phyloP scores from a whole-genome alignment of 805 yeast genomes.

The Hagleromyces aurorensis region DNA sequence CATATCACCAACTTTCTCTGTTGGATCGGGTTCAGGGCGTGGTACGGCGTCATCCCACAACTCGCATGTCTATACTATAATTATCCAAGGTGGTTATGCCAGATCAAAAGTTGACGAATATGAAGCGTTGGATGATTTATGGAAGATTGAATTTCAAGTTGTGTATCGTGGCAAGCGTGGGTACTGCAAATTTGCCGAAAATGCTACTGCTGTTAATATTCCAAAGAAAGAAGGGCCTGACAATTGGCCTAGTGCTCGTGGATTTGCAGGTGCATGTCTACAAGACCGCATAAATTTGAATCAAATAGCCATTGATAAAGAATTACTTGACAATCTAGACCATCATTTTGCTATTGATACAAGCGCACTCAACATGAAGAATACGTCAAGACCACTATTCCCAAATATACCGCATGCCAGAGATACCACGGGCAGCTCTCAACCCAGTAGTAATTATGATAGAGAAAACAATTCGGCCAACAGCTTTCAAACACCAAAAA shows the following conservation, averaged over 20 bases:
- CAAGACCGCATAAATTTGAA: slow-evolving; percentile 14
- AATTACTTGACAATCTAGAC: slow-evolving; percentile 17
- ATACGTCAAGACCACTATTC: slow-evolving; percentile 9
- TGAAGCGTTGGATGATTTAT: slow-evolving; percentile 34
- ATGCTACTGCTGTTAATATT: slow-evolving; percentile 30
- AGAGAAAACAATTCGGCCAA: slow-evolving; percentile 1
- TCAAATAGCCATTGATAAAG: slow-evolving; percentile 7
- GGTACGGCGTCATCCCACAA: slow-evolving; percentile 4
- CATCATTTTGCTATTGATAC: slow-evolving; percentile 16
- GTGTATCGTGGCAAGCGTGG: slow-evolving; percentile 31
- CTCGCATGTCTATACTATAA: slow-evolving; percentile 16
- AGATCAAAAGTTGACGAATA: slow-evolving; percentile 26
- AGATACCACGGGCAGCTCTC: slow-evolving; percentile 4
- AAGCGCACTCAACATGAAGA: slow-evolving; percentile 3
- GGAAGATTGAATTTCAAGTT: slow-evolving; percentile 36
- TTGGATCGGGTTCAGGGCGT: slow-evolving; percentile 2
- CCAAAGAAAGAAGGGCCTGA: slow-evolving; percentile 9
- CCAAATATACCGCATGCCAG: slow-evolving; percentile 16
- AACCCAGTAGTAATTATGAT: slow-evolving; percentile 1
- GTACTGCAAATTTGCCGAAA: slow-evolving; percentile 33
- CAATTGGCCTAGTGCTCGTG: slow-evolving; percentile 31
- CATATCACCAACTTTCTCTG: slow-evolving; percentile 5
- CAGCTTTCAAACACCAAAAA: slow-evolving; percentile 2
- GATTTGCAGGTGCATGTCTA: slow-evolving; percentile 29
- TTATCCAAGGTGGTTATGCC: slow-evolving; percentile 45